Evolutionary conservation across 768 basidiomycete species (phyloP), one percentile per base, ranked within the genome.

Genomic region (Suillus fuscotomentosus): DNA sequence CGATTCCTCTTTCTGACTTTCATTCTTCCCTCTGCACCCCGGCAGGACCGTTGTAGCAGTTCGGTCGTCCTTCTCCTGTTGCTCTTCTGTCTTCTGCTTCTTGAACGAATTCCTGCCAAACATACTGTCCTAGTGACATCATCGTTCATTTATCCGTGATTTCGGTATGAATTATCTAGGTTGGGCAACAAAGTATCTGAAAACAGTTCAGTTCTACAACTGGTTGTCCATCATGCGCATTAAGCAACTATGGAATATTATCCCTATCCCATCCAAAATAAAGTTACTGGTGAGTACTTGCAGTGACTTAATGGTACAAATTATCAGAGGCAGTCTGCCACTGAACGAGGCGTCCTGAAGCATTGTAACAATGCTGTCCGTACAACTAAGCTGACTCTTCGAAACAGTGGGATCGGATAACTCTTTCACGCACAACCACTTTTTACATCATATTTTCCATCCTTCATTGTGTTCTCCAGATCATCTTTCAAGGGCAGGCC

Each of bases 361-460:
- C 5, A 14, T 53, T 43, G 24, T 43, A 41, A 60, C n/a, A 36
- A n/a, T 13, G 34, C 1, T 45, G 14, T 62, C 24, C 39, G 27
- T 50, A 27, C 39, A 20, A 24, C 39, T 27, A 39, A 27, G 11
- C 57, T 59, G 41, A 59, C 24, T 27, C 9, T 27, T 42, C 10
- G 17, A 59, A 59, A 17, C 70, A 92, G 90, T 89, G 88, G 87
- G 81, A 85, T 63, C 84, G 89, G 63, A 78, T 92, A 69, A 88
- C 89, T 24, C 85, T 87, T 70, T 89, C 90, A 56, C 82, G 81
- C 43, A 79, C 89, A 61, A 88, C 91, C 22, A 78, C 82, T 65
- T 70, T 85, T 70, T 94, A 91, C 74, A 85, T 91, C 71, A 61
- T 81, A 51, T 89, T 92, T 72, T 88, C 91, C 24, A 63, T 89